Evolutionary conservation across 1,284 basidiomycete genomes (phyloP).

Genomic region (Mycena citricolor): DNA sequence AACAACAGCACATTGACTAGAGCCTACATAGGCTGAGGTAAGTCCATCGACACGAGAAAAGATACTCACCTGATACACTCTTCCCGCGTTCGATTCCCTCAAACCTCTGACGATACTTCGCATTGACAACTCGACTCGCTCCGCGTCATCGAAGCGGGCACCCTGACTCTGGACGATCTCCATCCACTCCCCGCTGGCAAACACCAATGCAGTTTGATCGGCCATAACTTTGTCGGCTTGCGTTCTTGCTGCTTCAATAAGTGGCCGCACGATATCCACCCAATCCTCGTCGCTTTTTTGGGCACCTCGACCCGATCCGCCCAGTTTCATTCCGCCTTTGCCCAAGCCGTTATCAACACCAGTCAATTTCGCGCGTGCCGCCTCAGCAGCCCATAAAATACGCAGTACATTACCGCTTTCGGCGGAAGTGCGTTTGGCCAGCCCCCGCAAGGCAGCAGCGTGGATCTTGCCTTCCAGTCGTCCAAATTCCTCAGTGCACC

Average conservation of each 20-base stretch:
- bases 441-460: conserved; percentile 66
- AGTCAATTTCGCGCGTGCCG: conserved; percentile 56
- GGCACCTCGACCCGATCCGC: too few species aligned
- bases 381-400: conserved; percentile 66
- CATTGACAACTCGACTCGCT: conserved; percentile 72
- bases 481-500: conserved; percentile 81
- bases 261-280: conserved; percentile 64
- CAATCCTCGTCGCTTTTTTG: conserved; percentile 59
- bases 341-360: conserved; percentile 72
- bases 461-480: conserved; percentile 64
- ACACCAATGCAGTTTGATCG: conserved; percentile 49
- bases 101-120: conserved; percentile 59
- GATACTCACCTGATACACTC: conserved; percentile 65
- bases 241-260: too few species aligned
- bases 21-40: conserved; percentile 47
- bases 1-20: conserved; percentile 74
- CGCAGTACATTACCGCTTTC: conserved; percentile 66
- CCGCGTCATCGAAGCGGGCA: conserved; percentile 69
- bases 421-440: conserved; percentile 65
- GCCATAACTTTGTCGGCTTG: conserved; percentile 47
- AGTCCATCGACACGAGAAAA: conserved; percentile 7
- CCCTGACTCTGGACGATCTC: conserved; percentile 72
- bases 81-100: conserved; percentile 59
- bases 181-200: conserved; percentile 68
- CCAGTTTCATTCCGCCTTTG: too few species aligned